Evolutionary conservation across 1,139 yeast species (phyloP).

Genomic region (Yamadazyma atlantica): DNA sequence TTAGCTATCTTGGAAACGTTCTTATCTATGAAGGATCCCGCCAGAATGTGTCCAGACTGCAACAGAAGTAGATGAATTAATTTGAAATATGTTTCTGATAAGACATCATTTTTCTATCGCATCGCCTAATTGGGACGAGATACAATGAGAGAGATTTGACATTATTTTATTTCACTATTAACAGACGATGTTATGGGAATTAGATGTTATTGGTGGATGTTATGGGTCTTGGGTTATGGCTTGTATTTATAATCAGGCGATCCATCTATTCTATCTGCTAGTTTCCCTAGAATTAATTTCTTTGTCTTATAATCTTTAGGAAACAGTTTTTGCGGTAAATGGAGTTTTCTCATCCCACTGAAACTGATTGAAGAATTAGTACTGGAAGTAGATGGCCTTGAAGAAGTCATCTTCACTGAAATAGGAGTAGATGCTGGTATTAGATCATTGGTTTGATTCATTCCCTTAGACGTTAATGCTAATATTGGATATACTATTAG

Average conservation of each 20-base stretch:
- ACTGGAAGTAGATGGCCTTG: background rate
- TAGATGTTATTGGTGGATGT: no score
- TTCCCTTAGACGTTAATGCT: background rate
- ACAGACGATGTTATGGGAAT: no score
- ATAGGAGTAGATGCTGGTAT: background rate
- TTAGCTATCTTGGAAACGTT: constrained; percentile 62
- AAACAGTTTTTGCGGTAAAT: background rate
- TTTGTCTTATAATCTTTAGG: constrained; percentile 4
- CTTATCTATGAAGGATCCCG: background rate
- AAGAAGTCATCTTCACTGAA: background rate
- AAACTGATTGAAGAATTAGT: background rate
- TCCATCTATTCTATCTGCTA: background rate
- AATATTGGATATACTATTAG: constrained; percentile 5
- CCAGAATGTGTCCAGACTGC: no score
- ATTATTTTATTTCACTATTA: no score
- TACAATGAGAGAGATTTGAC: no score
- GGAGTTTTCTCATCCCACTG: constrained; percentile 3
- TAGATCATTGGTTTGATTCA: no score
- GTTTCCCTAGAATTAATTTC: background rate
- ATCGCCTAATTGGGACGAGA: no score
- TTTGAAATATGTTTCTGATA: background rate
- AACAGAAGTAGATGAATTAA: no score
- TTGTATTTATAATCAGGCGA: background rate
- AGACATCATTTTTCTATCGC: no score
- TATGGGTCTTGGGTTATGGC: no score